Conservation (phyloP, 768 basidiomycete species). For the Strobilomyces confusus region DNA sequence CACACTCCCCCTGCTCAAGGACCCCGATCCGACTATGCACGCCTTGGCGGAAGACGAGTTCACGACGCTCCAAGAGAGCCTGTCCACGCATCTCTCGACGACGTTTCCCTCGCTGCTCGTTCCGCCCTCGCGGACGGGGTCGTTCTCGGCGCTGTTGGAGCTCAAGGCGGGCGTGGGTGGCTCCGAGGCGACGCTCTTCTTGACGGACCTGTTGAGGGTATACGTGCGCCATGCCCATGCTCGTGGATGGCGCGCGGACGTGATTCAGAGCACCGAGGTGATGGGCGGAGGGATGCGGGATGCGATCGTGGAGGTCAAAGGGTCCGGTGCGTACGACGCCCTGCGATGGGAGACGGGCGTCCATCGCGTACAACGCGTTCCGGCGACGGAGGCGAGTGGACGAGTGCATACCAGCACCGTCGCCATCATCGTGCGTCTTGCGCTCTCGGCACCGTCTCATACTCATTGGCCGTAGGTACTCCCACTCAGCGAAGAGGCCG, state of each 20-base stretch:
- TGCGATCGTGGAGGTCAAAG: slow-evolving; percentile 75
- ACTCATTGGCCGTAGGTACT: slow-evolving; percentile 54
- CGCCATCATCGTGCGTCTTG: slow-evolving; percentile 66
- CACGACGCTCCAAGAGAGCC: slow-evolving; percentile 36
- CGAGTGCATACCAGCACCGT: slow-evolving; percentile 92
- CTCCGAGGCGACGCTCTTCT: slow-evolving; percentile 80
- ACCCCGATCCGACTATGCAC: slow-evolving; percentile 74
- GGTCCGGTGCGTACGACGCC: slow-evolving; percentile 71
- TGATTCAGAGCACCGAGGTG: slow-evolving; percentile 56
- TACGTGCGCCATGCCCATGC: slow-evolving; percentile 61
- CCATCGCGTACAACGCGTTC: slow-evolving; percentile 92
- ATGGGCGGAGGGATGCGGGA: slow-evolving; percentile 71
- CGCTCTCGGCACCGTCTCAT: not conserved
- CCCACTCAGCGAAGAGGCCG: slow-evolving; percentile 69
- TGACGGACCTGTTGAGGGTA: slow-evolving; percentile 75
- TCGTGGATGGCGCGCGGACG: slow-evolving; percentile 56
- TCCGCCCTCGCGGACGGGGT: slow-evolving; percentile 61
- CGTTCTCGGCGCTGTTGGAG: slow-evolving; percentile 79
- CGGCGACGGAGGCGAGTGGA: slow-evolving; percentile 84
- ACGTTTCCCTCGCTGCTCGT: slow-evolving; percentile 72
- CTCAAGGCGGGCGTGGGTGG: slow-evolving; percentile 93
- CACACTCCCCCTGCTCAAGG: slow-evolving; percentile 56
- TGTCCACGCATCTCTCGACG: slow-evolving; percentile 25
- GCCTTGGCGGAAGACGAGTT: slow-evolving; percentile 70
- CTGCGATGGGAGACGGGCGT: slow-evolving; percentile 93